Evolutionary conservation across 1,284 basidiomycete species (phyloP).

Genomic region (Flammula alnicola): DNA sequence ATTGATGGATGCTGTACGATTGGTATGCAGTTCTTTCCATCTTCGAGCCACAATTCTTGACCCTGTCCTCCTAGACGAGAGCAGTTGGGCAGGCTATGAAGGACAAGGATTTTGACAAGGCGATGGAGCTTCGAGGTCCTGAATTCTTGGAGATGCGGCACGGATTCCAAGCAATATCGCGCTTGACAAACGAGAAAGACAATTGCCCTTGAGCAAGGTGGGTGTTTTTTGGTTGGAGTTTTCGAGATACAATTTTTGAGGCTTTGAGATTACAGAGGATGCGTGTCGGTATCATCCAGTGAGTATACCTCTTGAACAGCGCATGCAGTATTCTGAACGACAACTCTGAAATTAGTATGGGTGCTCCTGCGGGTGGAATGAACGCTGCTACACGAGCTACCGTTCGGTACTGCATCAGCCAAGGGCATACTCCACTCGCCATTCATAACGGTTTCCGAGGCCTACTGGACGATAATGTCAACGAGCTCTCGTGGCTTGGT

Average conservation of each 20-base stretch:
- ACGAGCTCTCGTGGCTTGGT: constrained; percentile 92
- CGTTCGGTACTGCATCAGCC: constrained; percentile 90
- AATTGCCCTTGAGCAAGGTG: constrained; percentile 69
- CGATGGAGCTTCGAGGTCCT: constrained; percentile 88
- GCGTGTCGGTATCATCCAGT: constrained; percentile 93
- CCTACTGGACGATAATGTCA: constrained; percentile 87
- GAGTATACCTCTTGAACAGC: constrained; percentile 37
- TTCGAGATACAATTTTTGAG: constrained; percentile 6
- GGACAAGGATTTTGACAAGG: constrained; percentile 84
- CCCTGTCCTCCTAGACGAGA: constrained; percentile 66
- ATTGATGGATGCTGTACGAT: constrained; percentile 90
- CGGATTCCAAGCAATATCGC: constrained; percentile 81
- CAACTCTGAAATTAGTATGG: constrained; percentile 74
- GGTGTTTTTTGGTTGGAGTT: constrained; percentile 19
- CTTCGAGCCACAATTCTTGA: background rate
- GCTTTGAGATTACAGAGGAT: constrained; percentile 61
- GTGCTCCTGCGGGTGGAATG: constrained; percentile 98
- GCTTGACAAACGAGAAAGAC: constrained; percentile 55
- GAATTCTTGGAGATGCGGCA: constrained; percentile 90
- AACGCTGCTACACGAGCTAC: constrained; percentile 96
- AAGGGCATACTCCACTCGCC: constrained; percentile 90
- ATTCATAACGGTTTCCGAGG: constrained; percentile 97
- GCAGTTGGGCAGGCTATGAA: constrained; percentile 85
- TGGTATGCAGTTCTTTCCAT: constrained; percentile 48
- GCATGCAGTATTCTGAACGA: background rate